Percentiles rank a stretch among this genome's conserved stretches.
These are phyloP conservation scores for Symbiodinium natans DNA, from an alignment of 73 alveolate genomes.

Conservation along the genomic window DNA sequence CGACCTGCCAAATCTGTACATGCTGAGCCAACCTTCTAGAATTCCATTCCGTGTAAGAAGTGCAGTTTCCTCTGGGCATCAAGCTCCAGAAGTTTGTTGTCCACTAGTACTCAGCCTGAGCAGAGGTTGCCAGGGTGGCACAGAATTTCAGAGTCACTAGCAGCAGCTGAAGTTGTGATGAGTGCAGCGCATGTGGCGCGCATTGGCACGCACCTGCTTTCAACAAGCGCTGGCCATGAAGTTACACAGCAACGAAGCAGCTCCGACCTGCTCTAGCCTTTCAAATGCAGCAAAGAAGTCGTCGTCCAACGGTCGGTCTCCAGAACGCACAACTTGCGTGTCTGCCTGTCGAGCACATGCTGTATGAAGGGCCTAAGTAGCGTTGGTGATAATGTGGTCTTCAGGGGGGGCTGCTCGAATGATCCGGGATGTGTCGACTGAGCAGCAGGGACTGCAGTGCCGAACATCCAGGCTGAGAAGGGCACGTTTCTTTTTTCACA, in stretches of 20 bases:
- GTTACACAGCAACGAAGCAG: background rate
- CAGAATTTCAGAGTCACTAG: no score
- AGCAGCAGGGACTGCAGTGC: no score
- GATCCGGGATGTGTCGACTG: no score
- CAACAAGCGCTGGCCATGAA: background rate
- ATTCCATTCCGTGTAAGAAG: no score
- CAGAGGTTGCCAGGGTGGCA: no score
- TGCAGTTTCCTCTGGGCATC: constrained; percentile 4
- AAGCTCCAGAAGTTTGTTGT: constrained; percentile 87
- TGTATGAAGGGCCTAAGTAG: no score
- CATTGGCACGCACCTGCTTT: constrained; percentile 57
- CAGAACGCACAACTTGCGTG: constrained; percentile 51
- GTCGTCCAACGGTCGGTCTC: constrained; percentile 72
- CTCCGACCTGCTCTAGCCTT: constrained; percentile 66
- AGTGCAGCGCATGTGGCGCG: constrained; percentile 49
- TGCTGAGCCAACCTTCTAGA: no score
- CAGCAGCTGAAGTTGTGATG: background rate
- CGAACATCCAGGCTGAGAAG: no score
- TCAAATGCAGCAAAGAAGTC: constrained; percentile 83
- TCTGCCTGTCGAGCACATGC: constrained; percentile 44
- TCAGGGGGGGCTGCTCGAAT: no score
- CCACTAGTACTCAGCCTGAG: constrained; percentile 65
- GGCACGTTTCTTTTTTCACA: no score
- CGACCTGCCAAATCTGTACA: constrained; percentile 48
- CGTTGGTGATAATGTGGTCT: no score